Base-by-base conservation (phyloP, 169 alveolate genomes). In the Babesia gibsoni region DNA sequence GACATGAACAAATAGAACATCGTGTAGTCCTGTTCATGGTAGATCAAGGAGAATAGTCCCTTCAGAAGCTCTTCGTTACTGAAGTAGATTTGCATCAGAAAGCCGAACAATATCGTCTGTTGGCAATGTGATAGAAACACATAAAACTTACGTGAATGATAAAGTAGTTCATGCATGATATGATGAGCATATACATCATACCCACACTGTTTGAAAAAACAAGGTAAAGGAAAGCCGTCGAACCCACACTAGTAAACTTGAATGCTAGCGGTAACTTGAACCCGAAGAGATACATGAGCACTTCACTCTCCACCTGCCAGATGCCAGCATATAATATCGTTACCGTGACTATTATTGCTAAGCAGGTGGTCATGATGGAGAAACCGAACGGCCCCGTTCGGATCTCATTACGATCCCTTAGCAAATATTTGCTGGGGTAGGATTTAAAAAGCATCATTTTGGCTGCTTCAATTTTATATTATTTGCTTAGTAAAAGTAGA, bases 121-220 rank as follows among this genome's bases (percentile, higher is more conserved):
- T 64, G 10, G 29, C 18, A 1, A 9, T 50, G 12, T 22, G 5
- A 9, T 27, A 6, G 5, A 10, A 6, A 12, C 27, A 8, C 0
- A 12, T 8, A 8, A 63, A 73, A 70, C 61, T 46, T 49, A 74
- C 84, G 37, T 74, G 84, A 20, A 48, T n/a, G 10, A 74, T 18
- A 52, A 53, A 10, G 43, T 74, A 74, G 0, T 20, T 14, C 1
- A 64, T 14, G 4, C 54, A 64, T 12, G 84, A 74, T 0, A 30
- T 4, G 1, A 54, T 7, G 25, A 74, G 68, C 43, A 74, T 35
- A 25, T 52, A 74, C 7, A 42, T 27, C 67, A 52, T 49, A 8
- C 36, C 72, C 3, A 49, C n/a, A 37, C 84, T 66, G 23, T 49
- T 29, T 42, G 52, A 36, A 3, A 74, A 48, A 29, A 74, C 50